Evolutionary conservation across 2,329 filamentous ascomycete species (phyloP), one percentile per base, ranked within the genome.

Genomic region (Fusarium goolgardi): DNA sequence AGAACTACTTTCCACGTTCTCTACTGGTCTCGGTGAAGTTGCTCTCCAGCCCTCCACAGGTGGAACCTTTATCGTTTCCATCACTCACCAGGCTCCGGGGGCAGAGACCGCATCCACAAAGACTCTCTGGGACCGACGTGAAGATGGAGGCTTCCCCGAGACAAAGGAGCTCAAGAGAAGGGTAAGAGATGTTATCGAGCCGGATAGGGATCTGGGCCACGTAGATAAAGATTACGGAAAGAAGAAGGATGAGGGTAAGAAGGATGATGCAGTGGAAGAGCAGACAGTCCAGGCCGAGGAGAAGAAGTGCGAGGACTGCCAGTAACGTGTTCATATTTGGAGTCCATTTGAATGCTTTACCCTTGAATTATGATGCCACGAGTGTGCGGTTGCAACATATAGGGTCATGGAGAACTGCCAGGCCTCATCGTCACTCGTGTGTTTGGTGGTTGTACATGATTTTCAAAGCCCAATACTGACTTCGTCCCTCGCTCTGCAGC

Each of bases 1-100:
- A 84, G 96, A 98, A 79, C 89, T 99, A 44, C 88, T 99, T 37
- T 97, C 93, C 2, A 99, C 95, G 1, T 99, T 99, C 81, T 88
- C 88, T 55, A 92, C 89, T 3, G 84, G 88, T 44, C 86, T 98
- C 3, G 94, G 94, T 64, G 95, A 98, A 78, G 90, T 98, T 12
- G 89, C 95, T 18, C 86, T 99, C 10, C 88, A 96, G 69, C 96
- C 96, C 1, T 85, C 89, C 16, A 96, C 93, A 0, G 94, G 95
- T 20, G 95, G 96, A 0, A 83, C 91, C 4, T 99, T 98, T 75
- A 84, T 87, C 23, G 90, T 98, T 15, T 85, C 90, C 60, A 86
- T 97, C 56, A 63, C 75, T 21, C 70, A 77, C 53, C 58, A 64
- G 39, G 80, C 81, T 47, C 79, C 72, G 34, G 67, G 64, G 16